phyloP scores from a whole-genome alignment of 768 basidiomycete genomes.

The Psilocybe cubensis region DNA sequence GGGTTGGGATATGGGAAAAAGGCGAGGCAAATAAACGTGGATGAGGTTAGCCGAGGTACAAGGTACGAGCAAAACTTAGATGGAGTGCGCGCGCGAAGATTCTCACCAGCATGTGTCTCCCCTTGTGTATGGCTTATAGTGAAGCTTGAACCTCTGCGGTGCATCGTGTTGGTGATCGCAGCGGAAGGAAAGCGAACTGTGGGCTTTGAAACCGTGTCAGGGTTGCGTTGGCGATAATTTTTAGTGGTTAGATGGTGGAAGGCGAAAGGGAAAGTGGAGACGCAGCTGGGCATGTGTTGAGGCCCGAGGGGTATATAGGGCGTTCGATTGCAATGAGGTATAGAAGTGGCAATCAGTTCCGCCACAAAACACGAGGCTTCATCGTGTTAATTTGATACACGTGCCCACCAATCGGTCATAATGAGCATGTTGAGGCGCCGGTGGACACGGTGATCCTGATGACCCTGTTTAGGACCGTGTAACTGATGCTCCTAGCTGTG shows the following conservation, averaged over 20 bases:
- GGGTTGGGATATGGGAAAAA: neutral
- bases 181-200: no score
- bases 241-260: constrained; percentile 18
- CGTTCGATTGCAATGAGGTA: constrained; percentile 18
- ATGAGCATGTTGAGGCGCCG: constrained; percentile 18
- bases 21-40: neutral
- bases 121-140: neutral
- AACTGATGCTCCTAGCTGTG: neutral
- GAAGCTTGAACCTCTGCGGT: constrained; percentile 10
- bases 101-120: constrained; percentile 21
- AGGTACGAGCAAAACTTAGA: neutral
- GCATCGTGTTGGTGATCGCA: constrained; percentile 17
- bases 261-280: constrained; percentile 24
- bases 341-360: constrained; percentile 28
- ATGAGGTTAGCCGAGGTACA: constrained; percentile 1
- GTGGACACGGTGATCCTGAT: constrained; percentile 6
- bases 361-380: constrained; percentile 39
- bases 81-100: constrained; percentile 1
- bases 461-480: neutral
- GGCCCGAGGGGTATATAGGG: constrained; percentile 16
- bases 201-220: constrained; percentile 18
- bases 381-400: constrained; percentile 39
- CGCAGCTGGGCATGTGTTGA: constrained; percentile 35
- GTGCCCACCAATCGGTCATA: constrained; percentile 25
- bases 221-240: constrained; percentile 17